phyloP scores from a whole-genome alignment of 164 flowering plant species.

The Saururus chinensis region DNA sequence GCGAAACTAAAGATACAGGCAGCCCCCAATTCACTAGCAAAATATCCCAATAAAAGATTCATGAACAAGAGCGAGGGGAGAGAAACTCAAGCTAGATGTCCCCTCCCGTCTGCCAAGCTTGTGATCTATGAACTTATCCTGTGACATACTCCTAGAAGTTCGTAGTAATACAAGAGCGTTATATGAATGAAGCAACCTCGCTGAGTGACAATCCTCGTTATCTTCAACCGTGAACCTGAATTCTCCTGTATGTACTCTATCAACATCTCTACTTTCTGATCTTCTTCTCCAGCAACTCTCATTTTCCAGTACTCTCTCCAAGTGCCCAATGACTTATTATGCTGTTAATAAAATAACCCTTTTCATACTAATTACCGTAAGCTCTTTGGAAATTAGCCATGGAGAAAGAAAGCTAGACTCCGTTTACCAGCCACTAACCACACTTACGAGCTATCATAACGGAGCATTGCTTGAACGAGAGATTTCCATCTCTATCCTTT shows the following conservation, averaged over 20 bases:
- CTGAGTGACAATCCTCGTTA: too few species aligned
- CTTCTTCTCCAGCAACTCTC: background rate
- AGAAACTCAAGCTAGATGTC: too few species aligned
- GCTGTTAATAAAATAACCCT: background rate
- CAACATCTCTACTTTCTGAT: background rate
- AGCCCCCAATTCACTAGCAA: too few species aligned
- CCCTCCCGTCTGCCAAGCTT: too few species aligned
- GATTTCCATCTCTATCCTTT: conserved; percentile 24
- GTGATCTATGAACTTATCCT: too few species aligned
- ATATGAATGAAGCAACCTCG: background rate
- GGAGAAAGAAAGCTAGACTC: conserved; percentile 20
- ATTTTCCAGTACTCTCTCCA: background rate
- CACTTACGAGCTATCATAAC: conserved; percentile 26
- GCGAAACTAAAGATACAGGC: too few species aligned
- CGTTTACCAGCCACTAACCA: conserved; percentile 23
- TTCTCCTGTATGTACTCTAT: background rate
- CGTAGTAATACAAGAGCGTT: too few species aligned
- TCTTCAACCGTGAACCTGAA: too few species aligned
- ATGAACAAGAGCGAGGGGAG: background rate
- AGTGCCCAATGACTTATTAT: background rate
- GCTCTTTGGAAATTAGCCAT: background rate
- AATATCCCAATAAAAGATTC: too few species aligned
- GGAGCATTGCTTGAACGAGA: conserved; percentile 35
- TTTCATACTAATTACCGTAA: background rate
- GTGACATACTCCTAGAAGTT: too few species aligned